phyloP scores from a whole-genome alignment of 2,329 filamentous ascomycete genomes.

The Fusarium euwallaceae region DNA sequence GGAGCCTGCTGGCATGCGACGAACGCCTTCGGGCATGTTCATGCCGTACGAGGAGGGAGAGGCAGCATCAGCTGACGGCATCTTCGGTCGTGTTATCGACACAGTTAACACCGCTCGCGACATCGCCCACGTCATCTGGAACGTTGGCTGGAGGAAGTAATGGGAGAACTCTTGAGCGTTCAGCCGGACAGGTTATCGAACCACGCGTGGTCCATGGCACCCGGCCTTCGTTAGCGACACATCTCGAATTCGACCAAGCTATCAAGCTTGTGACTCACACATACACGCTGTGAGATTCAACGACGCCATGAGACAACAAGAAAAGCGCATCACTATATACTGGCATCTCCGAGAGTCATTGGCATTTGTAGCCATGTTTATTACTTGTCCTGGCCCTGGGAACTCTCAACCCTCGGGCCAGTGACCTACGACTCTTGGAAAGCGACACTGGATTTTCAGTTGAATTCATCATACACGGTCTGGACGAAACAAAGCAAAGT shows the following conservation, averaged over 20 bases:
- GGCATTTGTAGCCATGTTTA: conserved; percentile 21
- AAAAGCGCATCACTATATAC: conserved; percentile 34
- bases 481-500: conserved; percentile 16
- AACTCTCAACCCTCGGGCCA: neutral
- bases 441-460: conserved; percentile 30
- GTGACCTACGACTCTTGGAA: conserved; percentile 27
- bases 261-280: conserved; percentile 33
- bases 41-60: conserved; percentile 88
- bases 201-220: conserved; percentile 18
- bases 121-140: conserved; percentile 80
- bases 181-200: neutral
- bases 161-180: conserved; percentile 15
- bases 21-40: conserved; percentile 90
- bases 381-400: conserved; percentile 13
- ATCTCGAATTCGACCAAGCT: conserved; percentile 35
- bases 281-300: conserved; percentile 27
- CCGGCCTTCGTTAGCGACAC: conserved; percentile 29
- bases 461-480: conserved; percentile 30
- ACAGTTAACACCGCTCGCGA: conserved; percentile 81
- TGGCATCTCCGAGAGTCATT: conserved; percentile 27
- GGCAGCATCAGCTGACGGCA: conserved; percentile 68
- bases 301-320: conserved; percentile 35
- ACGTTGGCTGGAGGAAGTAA: conserved; percentile 74
- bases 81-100: conserved; percentile 85
- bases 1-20: conserved; percentile 74